Evolutionary conservation across 768 basidiomycete species (phyloP).

Genomic region (Naematelia aurantialba): DNA sequence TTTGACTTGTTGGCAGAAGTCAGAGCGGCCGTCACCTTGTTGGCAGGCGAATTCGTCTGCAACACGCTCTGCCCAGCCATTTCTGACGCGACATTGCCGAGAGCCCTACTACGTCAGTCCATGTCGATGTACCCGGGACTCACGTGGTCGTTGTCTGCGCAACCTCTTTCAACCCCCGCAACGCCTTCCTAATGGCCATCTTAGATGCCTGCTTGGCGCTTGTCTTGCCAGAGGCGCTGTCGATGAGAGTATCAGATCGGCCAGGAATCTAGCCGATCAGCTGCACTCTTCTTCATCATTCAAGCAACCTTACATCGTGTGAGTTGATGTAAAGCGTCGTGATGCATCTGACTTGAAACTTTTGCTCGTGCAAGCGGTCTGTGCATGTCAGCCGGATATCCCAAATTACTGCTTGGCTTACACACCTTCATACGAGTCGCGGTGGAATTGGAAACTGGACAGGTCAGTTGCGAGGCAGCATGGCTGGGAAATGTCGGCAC

Average conservation of each 20-base stretch:
- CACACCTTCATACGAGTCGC: slow-evolving; percentile 74
- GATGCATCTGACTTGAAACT: slow-evolving; percentile 67
- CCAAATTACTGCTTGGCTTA: slow-evolving; percentile 46
- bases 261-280: slow-evolving; percentile 55
- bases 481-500: background rate
- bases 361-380: slow-evolving; percentile 80
- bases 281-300: background rate
- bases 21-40: slow-evolving; percentile 73
- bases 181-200: slow-evolving; percentile 64
- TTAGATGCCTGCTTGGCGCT: slow-evolving; percentile 52
- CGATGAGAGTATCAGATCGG: slow-evolving; percentile 62
- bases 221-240: slow-evolving; percentile 50
- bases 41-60: slow-evolving; percentile 80
- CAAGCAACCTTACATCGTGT: slow-evolving; percentile 57
- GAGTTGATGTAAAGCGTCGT: slow-evolving; percentile 76
- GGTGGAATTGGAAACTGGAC: slow-evolving; percentile 51
- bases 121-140: slow-evolving; percentile 6
- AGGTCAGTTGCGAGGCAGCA: background rate
- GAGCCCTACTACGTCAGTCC: slow-evolving; percentile 44
- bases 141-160: slow-evolving; percentile 77
- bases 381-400: slow-evolving; percentile 17
- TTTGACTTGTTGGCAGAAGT: slow-evolving; percentile 72
- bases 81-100: slow-evolving; percentile 63
- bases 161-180: slow-evolving; percentile 66
- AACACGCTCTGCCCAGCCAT: slow-evolving; percentile 64